Evolutionary conservation across 495 filamentous ascomycete species (phyloP), one percentile per base, ranked within the genome.

Genomic region (Penicillium pulvis): DNA sequence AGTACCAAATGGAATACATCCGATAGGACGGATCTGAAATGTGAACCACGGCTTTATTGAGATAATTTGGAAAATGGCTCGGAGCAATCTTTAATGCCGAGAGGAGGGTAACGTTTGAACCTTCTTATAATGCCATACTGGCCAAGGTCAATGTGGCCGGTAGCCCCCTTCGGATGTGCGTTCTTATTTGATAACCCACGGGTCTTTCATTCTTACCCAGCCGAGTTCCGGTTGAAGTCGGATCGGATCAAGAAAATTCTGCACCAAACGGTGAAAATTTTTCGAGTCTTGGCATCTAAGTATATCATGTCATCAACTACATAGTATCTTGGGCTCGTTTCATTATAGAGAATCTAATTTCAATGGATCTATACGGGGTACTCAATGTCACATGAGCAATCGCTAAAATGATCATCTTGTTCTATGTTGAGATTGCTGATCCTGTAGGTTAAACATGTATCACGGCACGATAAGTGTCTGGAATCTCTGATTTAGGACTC

Each of bases 241-340:
- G 45, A 24, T 10, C 23, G 10, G 23, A 7, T 28, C 3, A 14
- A 14, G 19, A 36, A 47, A 47, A 10, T 47, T 47, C 45, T 47
- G 6, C 19, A 26, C 45, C 10, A 26, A 28, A 31, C 23, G 4
- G 26, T 28, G 26, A 49, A 49, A 26, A 49, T 19, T 49, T 49
- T 49, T 49, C 16, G 24, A 30, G 46, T 30, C 46, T 49, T 49
- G 46, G 46, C 46, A 17, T 17, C 16, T 8, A 24, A 20, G 43
- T 24, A 11, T 24, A 46, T 24, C 4, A 3, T 14, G 3, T 36
- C 33, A 23, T 23, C 20, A 23, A 23, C 20, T 23, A 23, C 20
- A 23, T 23, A 36, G 33, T 36, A 36, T 36, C 11, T 36, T 36
- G 10, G 33, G 7, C 12, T 36, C 33, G 33, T 36, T 12, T 36